These are phyloP conservation scores for Pisolithus microcarpus DNA, from an alignment of 768 basidiomycete genomes.

Conservation along the genomic window DNA sequence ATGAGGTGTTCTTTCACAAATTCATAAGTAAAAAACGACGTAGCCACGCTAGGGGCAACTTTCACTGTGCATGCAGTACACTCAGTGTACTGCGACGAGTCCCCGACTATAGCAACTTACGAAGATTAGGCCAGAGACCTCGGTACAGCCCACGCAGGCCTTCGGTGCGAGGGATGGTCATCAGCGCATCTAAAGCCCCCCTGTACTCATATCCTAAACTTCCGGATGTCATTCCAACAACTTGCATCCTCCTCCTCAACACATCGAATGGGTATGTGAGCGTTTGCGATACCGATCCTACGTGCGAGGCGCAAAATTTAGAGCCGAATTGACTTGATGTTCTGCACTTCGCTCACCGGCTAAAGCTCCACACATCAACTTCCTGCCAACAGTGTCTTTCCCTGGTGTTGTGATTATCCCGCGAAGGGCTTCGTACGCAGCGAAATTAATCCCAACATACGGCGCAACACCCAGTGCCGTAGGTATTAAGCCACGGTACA, in stretches of 20 bases:
- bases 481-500: slow-evolving; percentile 81
- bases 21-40: slow-evolving; percentile 81
- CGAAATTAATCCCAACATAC: slow-evolving; percentile 87
- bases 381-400: slow-evolving; percentile 57
- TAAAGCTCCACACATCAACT: slow-evolving; percentile 79
- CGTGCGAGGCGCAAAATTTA: slow-evolving; percentile 4
- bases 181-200: slow-evolving; percentile 75
- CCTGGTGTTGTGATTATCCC: slow-evolving; percentile 77
- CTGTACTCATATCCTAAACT: slow-evolving; percentile 60
- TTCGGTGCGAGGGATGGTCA: slow-evolving; percentile 61
- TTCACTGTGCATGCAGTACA: slow-evolving; percentile 48
- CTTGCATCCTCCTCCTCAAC: slow-evolving; percentile 92
- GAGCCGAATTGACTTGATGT: neutral
- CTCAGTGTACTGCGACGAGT: slow-evolving; percentile 6
- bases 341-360: slow-evolving; percentile 46
- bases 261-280: slow-evolving; percentile 96
- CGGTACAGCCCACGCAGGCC: slow-evolving; percentile 75
- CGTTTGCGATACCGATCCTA: slow-evolving; percentile 88
- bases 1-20: slow-evolving; percentile 48
- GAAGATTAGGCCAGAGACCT: slow-evolving; percentile 82
- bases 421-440: slow-evolving; percentile 81
- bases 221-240: slow-evolving; percentile 66
- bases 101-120: slow-evolving; percentile 37
- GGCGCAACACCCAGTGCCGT: slow-evolving; percentile 90
- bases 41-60: slow-evolving; percentile 86